Percentiles rank a stretch among this genome's conserved stretches.
phyloP scores from a whole-genome alignment of 306 rosid genomes.

The Betula pendula region DNA sequence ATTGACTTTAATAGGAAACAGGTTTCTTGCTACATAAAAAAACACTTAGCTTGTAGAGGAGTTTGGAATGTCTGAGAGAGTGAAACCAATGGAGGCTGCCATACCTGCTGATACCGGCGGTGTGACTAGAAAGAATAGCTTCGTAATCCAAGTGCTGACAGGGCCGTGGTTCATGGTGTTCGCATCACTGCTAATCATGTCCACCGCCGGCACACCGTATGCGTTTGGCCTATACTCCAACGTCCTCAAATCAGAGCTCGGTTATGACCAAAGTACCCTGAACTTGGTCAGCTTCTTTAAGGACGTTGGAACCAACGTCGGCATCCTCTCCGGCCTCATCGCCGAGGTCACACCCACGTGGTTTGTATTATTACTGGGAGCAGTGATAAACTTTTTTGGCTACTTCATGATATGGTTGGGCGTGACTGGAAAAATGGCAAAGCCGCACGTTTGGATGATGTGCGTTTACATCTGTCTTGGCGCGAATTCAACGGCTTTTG shows the following conservation, averaged over 20 bases:
- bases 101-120: neutral
- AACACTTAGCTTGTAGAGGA: neutral
- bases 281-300: conserved; percentile 46
- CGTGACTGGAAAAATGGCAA: conserved; percentile 36
- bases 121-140: conserved; percentile 3
- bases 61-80: neutral
- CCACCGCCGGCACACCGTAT: conserved; percentile 43
- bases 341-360: conserved; percentile 43
- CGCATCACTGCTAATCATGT: conserved; percentile 45
- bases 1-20: too few relatives aligned
- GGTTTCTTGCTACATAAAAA: neutral
- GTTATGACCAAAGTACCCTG: conserved; percentile 48
- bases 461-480: conserved; percentile 65
- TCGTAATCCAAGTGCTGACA: conserved; percentile 22
- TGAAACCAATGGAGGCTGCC: neutral
- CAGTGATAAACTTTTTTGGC: conserved; percentile 59
- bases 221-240: conserved; percentile 47
- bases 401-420: conserved; percentile 85
- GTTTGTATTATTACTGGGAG: conserved; percentile 49
- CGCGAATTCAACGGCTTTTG: conserved; percentile 67
- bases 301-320: conserved; percentile 39
- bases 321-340: conserved; percentile 36
- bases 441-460: conserved; percentile 66
- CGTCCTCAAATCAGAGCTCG: conserved; percentile 38
- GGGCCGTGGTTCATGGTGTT: conserved; percentile 47